Percentiles rank a stretch among this genome's conserved stretches.
These are phyloP conservation scores for Lomentospora prolificans DNA, from an alignment of 2,329 filamentous ascomycete genomes.

Conservation along the genomic window DNA sequence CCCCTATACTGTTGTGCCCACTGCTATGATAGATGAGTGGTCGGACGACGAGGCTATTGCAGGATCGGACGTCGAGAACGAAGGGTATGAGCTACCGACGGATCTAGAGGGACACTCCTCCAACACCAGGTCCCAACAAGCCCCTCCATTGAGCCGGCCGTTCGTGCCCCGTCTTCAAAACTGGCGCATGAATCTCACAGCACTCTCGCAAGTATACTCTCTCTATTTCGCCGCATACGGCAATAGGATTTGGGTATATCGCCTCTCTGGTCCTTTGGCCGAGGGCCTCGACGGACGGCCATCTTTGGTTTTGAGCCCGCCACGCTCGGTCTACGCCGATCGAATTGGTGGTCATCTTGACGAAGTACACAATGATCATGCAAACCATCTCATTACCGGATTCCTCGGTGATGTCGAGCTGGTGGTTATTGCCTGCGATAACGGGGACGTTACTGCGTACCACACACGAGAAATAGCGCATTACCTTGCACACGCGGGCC, in stretches of 20 bases:
- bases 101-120: neutral
- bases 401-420: slow-evolving; percentile 62
- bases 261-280: slow-evolving; percentile 32
- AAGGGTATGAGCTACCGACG: slow-evolving; percentile 10
- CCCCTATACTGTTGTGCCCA: neutral
- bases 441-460: slow-evolving; percentile 66
- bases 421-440: slow-evolving; percentile 57
- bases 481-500: slow-evolving; percentile 22
- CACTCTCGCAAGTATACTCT: slow-evolving; percentile 47
- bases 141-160: neutral
- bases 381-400: slow-evolving; percentile 61
- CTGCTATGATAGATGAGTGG: neutral
- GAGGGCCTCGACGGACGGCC: slow-evolving; percentile 39
- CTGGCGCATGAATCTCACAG: slow-evolving; percentile 46
- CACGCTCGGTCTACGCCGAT: slow-evolving; percentile 27
- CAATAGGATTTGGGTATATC: slow-evolving; percentile 47
- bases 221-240: slow-evolving; percentile 53
- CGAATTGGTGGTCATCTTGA: slow-evolving; percentile 45
- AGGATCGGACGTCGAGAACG: slow-evolving; percentile 18
- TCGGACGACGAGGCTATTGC: slow-evolving; percentile 9
- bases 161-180: slow-evolving; percentile 17
- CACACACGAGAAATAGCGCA: slow-evolving; percentile 46
- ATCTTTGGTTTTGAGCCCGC: slow-evolving; percentile 39
- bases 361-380: slow-evolving; percentile 40
- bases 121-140: neutral